Conservation (phyloP, 192 early-diverging fungal species). For the Coemansia umbellata region DNA sequence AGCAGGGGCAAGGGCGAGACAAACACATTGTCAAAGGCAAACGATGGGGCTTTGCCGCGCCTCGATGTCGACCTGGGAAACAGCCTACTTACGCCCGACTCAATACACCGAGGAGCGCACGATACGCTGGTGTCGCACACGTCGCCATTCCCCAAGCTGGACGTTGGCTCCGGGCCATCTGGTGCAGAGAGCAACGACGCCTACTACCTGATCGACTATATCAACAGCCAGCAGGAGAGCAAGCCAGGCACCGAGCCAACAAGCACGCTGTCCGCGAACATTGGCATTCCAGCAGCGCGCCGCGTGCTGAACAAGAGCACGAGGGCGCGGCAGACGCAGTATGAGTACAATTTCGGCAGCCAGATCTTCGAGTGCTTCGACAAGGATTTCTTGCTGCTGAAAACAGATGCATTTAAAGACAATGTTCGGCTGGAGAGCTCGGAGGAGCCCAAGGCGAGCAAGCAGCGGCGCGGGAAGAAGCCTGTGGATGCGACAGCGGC, state of each 20-base stretch:
- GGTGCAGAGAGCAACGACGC: constrained; percentile 19
- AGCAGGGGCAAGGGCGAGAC: constrained; percentile 11
- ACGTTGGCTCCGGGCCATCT: neutral
- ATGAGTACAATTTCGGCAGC: constrained; percentile 50
- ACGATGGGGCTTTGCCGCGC: constrained; percentile 17
- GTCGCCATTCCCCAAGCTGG: neutral
- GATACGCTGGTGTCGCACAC: constrained; percentile 9
- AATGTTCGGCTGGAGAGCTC: neutral
- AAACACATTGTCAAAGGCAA: neutral
- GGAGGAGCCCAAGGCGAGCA: neutral
- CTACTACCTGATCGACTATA: constrained; percentile 48
- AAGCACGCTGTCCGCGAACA: neutral
- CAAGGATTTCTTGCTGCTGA: constrained; percentile 38
- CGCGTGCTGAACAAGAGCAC: constrained; percentile 43
- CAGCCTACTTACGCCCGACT: constrained; percentile 41
- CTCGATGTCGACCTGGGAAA: constrained; percentile 43
- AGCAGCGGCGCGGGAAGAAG: constrained; percentile 13
- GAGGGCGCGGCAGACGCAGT: constrained; percentile 43
- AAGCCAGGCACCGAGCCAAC: no score
- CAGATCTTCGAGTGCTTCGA: constrained; percentile 48
- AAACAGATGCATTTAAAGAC: constrained; percentile 38
- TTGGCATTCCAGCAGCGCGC: constrained; percentile 18
- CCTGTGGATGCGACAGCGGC: constrained; percentile 33
- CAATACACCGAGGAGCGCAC: constrained; percentile 16
- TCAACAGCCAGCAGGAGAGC: constrained; percentile 25